Percentiles rank a stretch among this genome's conserved stretches.
Conservation (phyloP, 805 yeast genomes). For the Candida piceae region DNA sequence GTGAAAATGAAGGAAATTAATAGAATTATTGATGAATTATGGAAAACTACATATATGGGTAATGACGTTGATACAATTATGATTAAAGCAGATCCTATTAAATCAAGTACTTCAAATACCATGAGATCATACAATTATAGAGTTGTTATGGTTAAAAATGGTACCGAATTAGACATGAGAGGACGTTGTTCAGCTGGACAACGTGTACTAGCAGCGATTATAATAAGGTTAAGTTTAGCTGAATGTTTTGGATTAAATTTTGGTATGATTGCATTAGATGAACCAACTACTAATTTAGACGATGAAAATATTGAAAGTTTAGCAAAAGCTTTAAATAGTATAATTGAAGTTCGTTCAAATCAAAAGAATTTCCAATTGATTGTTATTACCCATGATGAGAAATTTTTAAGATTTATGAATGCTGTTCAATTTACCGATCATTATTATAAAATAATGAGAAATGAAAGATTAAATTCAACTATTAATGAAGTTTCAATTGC, state of each 20-base stretch:
- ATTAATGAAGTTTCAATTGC: constrained; percentile 38
- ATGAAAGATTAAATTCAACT: constrained; percentile 73
- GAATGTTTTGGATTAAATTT: constrained; percentile 94
- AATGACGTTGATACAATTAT: constrained; percentile 91
- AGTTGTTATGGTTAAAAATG: constrained; percentile 92
- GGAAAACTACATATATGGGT: constrained; percentile 93
- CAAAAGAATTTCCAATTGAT: constrained; percentile 92
- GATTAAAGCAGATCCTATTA: constrained; percentile 71
- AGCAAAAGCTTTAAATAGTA: constrained; percentile 71
- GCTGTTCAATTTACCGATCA: constrained; percentile 84
- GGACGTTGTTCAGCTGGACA: constrained; percentile 99
- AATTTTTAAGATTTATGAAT: constrained; percentile 77
- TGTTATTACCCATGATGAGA: constrained; percentile 95
- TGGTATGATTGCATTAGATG: constrained; percentile 95
- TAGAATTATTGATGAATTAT: constrained; percentile 78
- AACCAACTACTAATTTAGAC: constrained; percentile 95
- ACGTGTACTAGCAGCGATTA: constrained; percentile 86
- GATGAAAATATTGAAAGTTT: constrained; percentile 82
- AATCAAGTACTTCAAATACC: constrained; percentile 16
- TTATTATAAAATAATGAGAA: constrained; percentile 76
- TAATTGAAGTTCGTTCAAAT: constrained; percentile 65
- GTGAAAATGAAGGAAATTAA: constrained; percentile 91
- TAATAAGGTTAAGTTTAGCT: constrained; percentile 85
- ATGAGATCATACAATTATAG: constrained; percentile 82
- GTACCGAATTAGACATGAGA: constrained; percentile 92